phyloP scores from a whole-genome alignment of 2,329 filamentous ascomycete species.

The Aspergillus sp. region DNA sequence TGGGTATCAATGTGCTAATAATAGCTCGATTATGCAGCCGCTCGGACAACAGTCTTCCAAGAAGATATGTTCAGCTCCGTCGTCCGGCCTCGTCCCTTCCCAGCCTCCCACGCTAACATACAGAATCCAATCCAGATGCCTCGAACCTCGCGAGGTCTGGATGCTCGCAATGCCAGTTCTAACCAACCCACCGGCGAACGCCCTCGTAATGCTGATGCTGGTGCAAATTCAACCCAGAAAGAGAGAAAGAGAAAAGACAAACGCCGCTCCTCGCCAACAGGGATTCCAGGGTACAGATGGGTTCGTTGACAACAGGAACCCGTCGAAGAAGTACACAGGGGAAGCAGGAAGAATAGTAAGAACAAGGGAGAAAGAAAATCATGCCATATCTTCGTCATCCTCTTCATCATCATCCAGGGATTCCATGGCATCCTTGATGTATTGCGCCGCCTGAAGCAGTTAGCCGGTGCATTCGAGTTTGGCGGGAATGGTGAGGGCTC shows the following conservation, averaged over 20 bases:
- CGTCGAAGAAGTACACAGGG: not conserved
- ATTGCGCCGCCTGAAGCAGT: conserved; percentile 70
- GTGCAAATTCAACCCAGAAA: conserved; percentile 21
- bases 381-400: conserved; percentile 57
- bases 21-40: conserved; percentile 22
- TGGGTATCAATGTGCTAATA: conserved; percentile 21
- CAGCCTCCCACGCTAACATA: conserved; percentile 39
- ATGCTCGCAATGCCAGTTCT: conserved; percentile 30
- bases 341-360: conserved; percentile 21
- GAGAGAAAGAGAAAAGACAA: conserved; percentile 3
- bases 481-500: not conserved
- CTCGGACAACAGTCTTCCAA: conserved; percentile 16
- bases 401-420: conserved; percentile 72
- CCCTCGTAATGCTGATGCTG: conserved; percentile 29
- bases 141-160: conserved; percentile 24
- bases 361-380: conserved; percentile 23
- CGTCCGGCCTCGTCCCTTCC: conserved; percentile 19
- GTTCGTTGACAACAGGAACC: not conserved
- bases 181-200: conserved; percentile 30
- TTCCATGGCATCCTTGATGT: conserved; percentile 97
- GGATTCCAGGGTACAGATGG: not conserved
- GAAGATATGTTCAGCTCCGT: conserved; percentile 24
- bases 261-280: conserved; percentile 23
- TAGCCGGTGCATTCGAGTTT: conserved; percentile 13
- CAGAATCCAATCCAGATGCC: conserved; percentile 30